Evolutionary conservation across 441 rosid species (phyloP), one percentile per base, ranked within the genome.

Genomic region (Euphorbia celastroides): DNA sequence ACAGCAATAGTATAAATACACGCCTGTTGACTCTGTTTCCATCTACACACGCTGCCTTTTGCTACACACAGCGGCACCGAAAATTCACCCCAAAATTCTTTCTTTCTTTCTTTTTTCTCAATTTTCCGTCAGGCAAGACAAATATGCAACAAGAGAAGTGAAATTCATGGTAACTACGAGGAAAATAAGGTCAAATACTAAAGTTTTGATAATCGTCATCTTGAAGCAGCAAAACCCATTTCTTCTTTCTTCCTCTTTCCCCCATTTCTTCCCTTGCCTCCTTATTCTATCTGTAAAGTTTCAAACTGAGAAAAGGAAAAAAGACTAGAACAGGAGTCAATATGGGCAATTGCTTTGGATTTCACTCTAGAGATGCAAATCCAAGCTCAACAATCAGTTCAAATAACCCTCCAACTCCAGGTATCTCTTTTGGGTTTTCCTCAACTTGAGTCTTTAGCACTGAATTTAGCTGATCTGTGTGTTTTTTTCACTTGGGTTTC

Each of bases 291-390:
- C 3, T 34, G 17, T 25, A 62, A 42, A 16, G 64, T 14, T 23
- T 0, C 8, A 23, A 14, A 16, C 26, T 46, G 50, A 10, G 50
- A 44, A 6, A 19, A 10, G 50, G 16, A 6, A 19, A 44, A 44
- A 3, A 9, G 44, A 34, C 38, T 34, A 14, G 19, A 41, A 41
- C 7, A 20, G 14, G 20, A 52, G 60, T 42, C 59, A 67, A 57
- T 16, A 84, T 84, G 89, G 89, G 89, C 1, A 84, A 69, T 66
- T 82, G 89, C 67, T 76, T 66, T 36, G 70, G 76, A 26, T 72
- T 78, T 69, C 54, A 57, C n/a, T 65, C 59, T 62, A 42, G 13
- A 58, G 70, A 56, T 32, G 38, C 26, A 38, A 60, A 23, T 23
- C 69, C 64, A n/a, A 72, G 66, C 50, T 60, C 46, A 62, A 23